phyloP scores from a whole-genome alignment of 768 basidiomycete genomes.

The Cyclocybe aegerita region DNA sequence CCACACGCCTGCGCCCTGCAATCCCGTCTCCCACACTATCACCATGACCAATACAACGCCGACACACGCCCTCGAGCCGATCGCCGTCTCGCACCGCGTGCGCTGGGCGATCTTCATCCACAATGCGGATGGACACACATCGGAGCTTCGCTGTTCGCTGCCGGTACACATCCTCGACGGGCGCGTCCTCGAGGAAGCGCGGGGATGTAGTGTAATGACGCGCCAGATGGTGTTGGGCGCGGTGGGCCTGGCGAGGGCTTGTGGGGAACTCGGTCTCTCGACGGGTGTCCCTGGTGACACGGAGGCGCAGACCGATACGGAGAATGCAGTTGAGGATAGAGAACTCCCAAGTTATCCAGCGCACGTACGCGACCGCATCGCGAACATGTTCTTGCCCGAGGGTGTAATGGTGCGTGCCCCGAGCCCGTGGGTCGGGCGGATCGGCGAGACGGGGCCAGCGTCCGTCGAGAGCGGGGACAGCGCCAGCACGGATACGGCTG shows the following conservation, averaged over 20 bases:
- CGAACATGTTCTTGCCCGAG: conserved; percentile 71
- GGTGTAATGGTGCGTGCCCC: conserved; percentile 59
- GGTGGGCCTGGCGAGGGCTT: conserved; percentile 22
- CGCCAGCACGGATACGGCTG: no score
- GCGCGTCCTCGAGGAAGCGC: conserved; percentile 72
- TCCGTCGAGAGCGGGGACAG: neutral
- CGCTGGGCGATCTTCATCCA: no score
- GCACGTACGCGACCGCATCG: conserved; percentile 89
- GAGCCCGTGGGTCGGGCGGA: conserved; percentile 53
- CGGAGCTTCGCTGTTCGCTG: conserved; percentile 92
- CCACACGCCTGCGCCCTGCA: no score
- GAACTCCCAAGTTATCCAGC: conserved; percentile 90
- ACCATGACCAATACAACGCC: no score
- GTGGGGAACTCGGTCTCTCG: no score
- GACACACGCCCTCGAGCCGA: no score
- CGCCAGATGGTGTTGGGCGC: conserved; percentile 64
- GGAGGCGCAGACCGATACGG: no score
- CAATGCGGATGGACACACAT: conserved; percentile 80
- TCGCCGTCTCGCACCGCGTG: no score
- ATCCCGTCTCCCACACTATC: no score
- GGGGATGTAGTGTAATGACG: conserved; percentile 68
- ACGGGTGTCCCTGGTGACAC: no score
- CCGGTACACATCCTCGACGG: conserved; percentile 83
- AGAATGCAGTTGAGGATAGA: conserved; percentile 48
- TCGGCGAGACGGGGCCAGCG: neutral